These are phyloP conservation scores for Aspergillus intermedius DNA, from an alignment of 2,329 filamentous ascomycete species.

Conservation along the genomic window DNA sequence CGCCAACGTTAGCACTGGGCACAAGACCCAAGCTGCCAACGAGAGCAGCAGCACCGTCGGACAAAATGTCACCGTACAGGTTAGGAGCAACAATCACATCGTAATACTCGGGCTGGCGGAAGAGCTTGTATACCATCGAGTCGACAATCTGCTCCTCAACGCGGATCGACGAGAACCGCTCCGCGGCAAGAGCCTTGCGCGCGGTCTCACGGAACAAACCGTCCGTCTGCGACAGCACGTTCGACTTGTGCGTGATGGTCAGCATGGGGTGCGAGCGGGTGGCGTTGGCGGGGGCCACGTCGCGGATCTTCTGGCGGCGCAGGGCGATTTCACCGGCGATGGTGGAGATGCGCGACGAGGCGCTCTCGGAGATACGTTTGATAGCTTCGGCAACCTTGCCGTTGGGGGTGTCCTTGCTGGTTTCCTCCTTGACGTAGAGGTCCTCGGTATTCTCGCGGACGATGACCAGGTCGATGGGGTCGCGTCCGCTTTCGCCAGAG, in stretches of 20 bases:
- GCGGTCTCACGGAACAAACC: conserved; percentile 84
- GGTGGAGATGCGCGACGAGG: conserved; percentile 75
- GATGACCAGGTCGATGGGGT: conserved; percentile 90
- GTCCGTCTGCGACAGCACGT: conserved; percentile 93
- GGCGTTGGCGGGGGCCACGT: conserved; percentile 42
- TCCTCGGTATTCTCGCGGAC: conserved; percentile 99
- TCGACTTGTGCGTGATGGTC: conserved; percentile 97
- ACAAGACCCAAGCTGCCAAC: conserved; percentile 90
- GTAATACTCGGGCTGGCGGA: conserved; percentile 90
- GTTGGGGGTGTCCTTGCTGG: conserved; percentile 63
- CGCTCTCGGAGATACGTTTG: conserved; percentile 88
- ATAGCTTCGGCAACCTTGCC: conserved; percentile 92
- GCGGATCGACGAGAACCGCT: conserved; percentile 57
- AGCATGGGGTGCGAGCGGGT: conserved; percentile 65
- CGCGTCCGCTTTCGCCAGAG: conserved; percentile 46
- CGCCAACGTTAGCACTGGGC: conserved; percentile 89
- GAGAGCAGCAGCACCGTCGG: conserved; percentile 87
- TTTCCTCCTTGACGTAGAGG: conserved; percentile 95
- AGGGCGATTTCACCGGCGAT: conserved; percentile 95
- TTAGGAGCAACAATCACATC: conserved; percentile 98
- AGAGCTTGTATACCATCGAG: conserved; percentile 99
- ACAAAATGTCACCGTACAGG: conserved; percentile 94
- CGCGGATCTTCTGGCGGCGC: conserved; percentile 73
- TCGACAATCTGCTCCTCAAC: conserved; percentile 98
- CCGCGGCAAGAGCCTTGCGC: conserved; percentile 61